These are phyloP conservation scores for Guillardia theta DNA, from an alignment of 78 protist genomes.

Conservation along the genomic window DNA sequence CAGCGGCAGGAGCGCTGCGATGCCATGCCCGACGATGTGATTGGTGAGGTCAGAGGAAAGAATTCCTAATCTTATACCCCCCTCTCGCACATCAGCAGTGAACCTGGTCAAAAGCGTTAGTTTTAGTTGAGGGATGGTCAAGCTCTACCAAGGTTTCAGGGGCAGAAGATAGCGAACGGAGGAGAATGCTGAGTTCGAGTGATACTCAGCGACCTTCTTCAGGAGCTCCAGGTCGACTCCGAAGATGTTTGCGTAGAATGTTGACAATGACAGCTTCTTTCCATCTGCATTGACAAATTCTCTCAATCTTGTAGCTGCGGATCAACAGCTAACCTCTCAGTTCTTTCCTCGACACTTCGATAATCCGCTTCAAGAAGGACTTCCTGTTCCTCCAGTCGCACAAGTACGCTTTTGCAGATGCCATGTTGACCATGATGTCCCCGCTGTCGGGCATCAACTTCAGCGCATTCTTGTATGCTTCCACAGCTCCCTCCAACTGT, in stretches of 20 bases:
- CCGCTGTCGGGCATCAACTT: neutral
- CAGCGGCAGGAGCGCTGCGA: neutral
- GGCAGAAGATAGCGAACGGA: neutral
- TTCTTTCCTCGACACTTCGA: too few relatives aligned
- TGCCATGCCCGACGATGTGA: neutral
- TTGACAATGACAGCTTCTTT: neutral
- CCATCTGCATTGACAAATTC: too few relatives aligned
- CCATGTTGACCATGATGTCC: neutral
- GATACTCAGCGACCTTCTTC: neutral
- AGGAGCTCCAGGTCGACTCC: neutral
- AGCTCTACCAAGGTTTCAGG: neutral
- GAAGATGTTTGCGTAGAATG: neutral
- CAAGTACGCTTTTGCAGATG: neutral
- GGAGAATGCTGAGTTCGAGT: neutral
- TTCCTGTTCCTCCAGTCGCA: neutral
- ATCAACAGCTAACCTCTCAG: too few relatives aligned
- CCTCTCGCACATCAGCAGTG: too few relatives aligned
- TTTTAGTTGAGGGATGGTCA: neutral
- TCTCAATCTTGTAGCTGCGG: too few relatives aligned
- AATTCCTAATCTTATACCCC: neutral
- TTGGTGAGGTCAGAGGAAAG: constrained; percentile 11
- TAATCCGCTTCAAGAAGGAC: too few relatives aligned
- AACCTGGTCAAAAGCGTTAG: too few relatives aligned
- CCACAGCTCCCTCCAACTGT: neutral
- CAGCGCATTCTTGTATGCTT: neutral